Percentiles rank a stretch among this genome's conserved stretches.
Conservation (phyloP, 1,139 yeast species). For the Geotrichum macrosporum region DNA sequence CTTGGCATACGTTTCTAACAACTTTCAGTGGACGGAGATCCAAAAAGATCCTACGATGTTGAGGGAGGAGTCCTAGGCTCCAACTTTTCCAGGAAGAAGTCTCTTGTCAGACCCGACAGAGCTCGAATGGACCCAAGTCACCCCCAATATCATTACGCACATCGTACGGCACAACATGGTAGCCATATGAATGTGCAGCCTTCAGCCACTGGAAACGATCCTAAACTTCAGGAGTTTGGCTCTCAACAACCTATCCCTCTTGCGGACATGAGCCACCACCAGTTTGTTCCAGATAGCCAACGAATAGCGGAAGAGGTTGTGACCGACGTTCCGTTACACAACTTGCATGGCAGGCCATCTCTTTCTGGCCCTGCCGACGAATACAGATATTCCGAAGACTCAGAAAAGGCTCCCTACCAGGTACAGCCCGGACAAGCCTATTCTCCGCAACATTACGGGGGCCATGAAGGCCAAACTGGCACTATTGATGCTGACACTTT, state of each 20-base stretch:
- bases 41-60: constrained; percentile 17
- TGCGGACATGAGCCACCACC: constrained; percentile 9
- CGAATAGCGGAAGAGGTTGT: constrained; percentile 10
- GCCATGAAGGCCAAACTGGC: constrained; percentile 3
- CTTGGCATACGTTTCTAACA: no score
- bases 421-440: not conserved
- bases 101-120: constrained; percentile 78
- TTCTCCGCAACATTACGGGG: constrained; percentile 9
- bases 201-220: constrained; percentile 71
- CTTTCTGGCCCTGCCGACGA: constrained; percentile 33
- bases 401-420: constrained; percentile 1
- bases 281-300: no score
- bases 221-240: constrained; percentile 47
- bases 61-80: constrained; percentile 15
- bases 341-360: no score
- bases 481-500: constrained; percentile 19
- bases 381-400: constrained; percentile 14
- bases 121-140: constrained; percentile 62
- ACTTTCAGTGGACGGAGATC: no score
- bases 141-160: constrained; percentile 78
- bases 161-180: constrained; percentile 62
- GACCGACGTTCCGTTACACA: no score
- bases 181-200: constrained; percentile 60
- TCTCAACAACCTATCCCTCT: constrained; percentile 26
- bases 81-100: constrained; percentile 47